Conservation (phyloP, 1,139 yeast genomes). For the Diutina scorzettiae region DNA sequence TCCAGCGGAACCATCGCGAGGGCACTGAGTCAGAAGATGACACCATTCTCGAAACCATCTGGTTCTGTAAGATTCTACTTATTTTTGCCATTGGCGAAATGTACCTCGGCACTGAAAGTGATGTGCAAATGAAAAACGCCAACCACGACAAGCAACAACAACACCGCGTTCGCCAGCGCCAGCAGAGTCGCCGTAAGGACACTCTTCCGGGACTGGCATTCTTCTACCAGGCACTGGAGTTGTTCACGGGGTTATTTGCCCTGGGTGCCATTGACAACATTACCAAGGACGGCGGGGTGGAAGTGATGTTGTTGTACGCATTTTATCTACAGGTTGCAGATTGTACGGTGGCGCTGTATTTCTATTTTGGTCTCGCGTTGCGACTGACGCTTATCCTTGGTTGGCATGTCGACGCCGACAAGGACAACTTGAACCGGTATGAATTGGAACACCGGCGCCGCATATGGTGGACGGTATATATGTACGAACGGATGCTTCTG, state of each 20-base stretch:
- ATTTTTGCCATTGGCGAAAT: conserved; percentile 80
- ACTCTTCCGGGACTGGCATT: conserved; percentile 68
- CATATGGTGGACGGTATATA: conserved; percentile 87
- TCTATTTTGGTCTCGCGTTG: conserved; percentile 69
- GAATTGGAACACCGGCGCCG: conserved; percentile 74
- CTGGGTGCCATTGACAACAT: conserved; percentile 71
- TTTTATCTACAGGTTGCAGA: conserved; percentile 79
- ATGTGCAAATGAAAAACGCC: conserved; percentile 23
- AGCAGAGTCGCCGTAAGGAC: conserved; percentile 12
- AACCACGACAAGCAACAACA: conserved; percentile 17
- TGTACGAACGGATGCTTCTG: conserved; percentile 77
- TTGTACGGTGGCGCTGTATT: conserved; percentile 72
- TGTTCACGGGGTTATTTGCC: conserved; percentile 64
- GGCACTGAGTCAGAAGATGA: conserved; percentile 34
- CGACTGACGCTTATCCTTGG: conserved; percentile 68
- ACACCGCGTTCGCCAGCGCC: conserved; percentile 10
- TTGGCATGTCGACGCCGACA: conserved; percentile 75
- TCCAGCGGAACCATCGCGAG: conserved; percentile 25
- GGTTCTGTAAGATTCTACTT: conserved; percentile 67
- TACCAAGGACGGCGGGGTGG: conserved; percentile 75
- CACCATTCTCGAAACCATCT: conserved; percentile 58
- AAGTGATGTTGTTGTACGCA: conserved; percentile 64
- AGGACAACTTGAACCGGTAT: conserved; percentile 46
- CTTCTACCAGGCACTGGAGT: conserved; percentile 63
- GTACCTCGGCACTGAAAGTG: conserved; percentile 63